These are phyloP conservation scores for Starmerella apicola DNA, from an alignment of 805 yeast species.

Conservation along the genomic window DNA sequence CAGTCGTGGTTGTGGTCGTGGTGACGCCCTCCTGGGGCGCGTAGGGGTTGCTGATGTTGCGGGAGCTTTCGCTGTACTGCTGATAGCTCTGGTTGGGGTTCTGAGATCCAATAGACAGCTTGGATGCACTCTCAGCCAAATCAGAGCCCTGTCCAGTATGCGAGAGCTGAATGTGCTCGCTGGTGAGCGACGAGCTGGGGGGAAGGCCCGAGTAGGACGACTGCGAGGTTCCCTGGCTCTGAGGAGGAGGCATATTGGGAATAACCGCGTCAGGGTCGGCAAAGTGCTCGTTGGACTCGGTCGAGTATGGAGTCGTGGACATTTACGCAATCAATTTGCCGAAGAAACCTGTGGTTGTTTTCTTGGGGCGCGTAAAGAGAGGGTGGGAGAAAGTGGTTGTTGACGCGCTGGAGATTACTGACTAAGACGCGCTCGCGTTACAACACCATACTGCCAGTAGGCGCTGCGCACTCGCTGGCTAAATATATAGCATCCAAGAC, in stretches of 20 bases:
- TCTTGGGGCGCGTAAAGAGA: not conserved
- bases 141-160: not conserved
- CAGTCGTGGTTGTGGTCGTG: not conserved
- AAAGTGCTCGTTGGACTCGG: slow-evolving; percentile 1
- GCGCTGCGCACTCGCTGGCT: no score
- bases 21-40: not conserved
- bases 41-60: not conserved
- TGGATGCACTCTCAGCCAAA: not conserved
- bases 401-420: slow-evolving; percentile 3
- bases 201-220: not conserved
- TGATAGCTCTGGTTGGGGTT: not conserved
- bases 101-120: not conserved
- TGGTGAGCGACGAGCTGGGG: not conserved
- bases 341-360: not conserved
- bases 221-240: not conserved
- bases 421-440: no score
- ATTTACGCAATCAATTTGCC: not conserved
- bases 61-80: not conserved
- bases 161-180: not conserved
- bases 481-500: no score
- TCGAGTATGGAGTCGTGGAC: not conserved
- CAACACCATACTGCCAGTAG: no score
- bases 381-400: not conserved
- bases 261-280: not conserved
- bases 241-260: not conserved